Evolutionary conservation across 208 protist genomes (phyloP), one percentile per base, ranked within the genome.

Genomic region (Leishmania lainsoni): DNA sequence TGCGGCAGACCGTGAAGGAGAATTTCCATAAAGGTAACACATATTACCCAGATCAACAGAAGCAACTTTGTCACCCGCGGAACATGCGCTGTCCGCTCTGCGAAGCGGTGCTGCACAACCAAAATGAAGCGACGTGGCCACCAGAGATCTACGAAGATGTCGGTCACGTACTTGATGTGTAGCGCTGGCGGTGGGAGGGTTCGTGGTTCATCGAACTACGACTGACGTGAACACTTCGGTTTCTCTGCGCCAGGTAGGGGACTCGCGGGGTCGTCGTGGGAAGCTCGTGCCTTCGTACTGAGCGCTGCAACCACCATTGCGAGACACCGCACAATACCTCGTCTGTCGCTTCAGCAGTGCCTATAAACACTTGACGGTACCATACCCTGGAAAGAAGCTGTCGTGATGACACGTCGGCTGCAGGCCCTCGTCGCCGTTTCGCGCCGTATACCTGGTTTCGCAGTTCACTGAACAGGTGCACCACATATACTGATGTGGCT

Each of bases 291-390:
- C 45, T 29, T 16, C 12, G 69, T 17, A 93, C 77, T 1, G 87
- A 65, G 26, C 89, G 87, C 80, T 89, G 82, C 75, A 93, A 74
- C 90, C 90, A 93, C 90, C 90, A 93, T 73, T 54, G 81, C 5
- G 81, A 86, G 56, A 84, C 83, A 6, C 75, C 83, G 49, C 87
- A 82, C 66, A 93, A 65, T 48, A 86, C 79, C 10, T 81, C 74
- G 0, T 49, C 20, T 12, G 84, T 69, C 2, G 81, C 83, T 58
- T 81, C 73, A 20, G 54, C 70, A 39, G 70, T 71, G 22, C 63
- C 49, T 5, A 91, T 69, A 68, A 87, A 93, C 39, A 89, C 59
- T 56, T 86, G 81, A 8, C 89, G 84, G 29, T 86, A 89, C 78
- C 89, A 73, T 61, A 88, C 73, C 20, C 63, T 80, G 35, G 54